Conservation (phyloP, 352 stramenopile genomes). For the Elongisporangium undulatum region DNA sequence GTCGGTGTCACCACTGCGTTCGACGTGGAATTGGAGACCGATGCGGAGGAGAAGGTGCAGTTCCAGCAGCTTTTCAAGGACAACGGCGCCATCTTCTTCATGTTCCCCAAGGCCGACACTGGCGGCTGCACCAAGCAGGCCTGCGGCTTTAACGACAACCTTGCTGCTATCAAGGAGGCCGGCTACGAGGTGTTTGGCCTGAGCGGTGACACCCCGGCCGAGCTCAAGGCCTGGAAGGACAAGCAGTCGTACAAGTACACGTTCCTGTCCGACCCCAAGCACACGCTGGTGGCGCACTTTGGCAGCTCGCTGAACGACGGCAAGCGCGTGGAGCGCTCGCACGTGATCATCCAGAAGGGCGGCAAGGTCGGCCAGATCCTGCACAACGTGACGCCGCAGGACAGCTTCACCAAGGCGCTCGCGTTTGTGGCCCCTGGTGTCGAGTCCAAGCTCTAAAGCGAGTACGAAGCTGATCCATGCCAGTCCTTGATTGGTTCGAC, state of each 20-base stretch:
- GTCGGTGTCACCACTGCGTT: slow-evolving; percentile 50
- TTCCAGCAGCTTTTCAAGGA: slow-evolving; percentile 74
- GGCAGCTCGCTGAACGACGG: slow-evolving; percentile 64
- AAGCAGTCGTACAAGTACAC: slow-evolving; percentile 78
- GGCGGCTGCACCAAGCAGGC: slow-evolving; percentile 81
- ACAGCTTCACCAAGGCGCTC: slow-evolving; percentile 79
- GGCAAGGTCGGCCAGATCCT: slow-evolving; percentile 71
- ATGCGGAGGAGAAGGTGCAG: slow-evolving; percentile 48
- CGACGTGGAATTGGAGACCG: slow-evolving; percentile 62
- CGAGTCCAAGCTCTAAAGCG: neutral
- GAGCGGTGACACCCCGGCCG: slow-evolving; percentile 58
- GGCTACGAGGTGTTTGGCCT: slow-evolving; percentile 83
- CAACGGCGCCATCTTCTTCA: slow-evolving; percentile 82
- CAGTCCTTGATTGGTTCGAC: neutral
- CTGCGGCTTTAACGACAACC: slow-evolving; percentile 82
- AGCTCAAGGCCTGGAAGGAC: slow-evolving; percentile 75
- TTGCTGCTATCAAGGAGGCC: slow-evolving; percentile 63
- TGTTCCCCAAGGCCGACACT: slow-evolving; percentile 86
- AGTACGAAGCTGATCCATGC: neutral
- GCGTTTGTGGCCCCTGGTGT: slow-evolving; percentile 40
- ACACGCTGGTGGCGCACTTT: slow-evolving; percentile 75
- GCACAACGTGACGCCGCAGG: slow-evolving; percentile 64
- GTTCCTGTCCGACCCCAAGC: slow-evolving; percentile 77
- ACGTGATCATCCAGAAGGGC: slow-evolving; percentile 79
- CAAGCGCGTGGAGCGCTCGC: slow-evolving; percentile 70